Base-by-base conservation (phyloP, 164 flowering plant species). In the Piper betle region DNA sequence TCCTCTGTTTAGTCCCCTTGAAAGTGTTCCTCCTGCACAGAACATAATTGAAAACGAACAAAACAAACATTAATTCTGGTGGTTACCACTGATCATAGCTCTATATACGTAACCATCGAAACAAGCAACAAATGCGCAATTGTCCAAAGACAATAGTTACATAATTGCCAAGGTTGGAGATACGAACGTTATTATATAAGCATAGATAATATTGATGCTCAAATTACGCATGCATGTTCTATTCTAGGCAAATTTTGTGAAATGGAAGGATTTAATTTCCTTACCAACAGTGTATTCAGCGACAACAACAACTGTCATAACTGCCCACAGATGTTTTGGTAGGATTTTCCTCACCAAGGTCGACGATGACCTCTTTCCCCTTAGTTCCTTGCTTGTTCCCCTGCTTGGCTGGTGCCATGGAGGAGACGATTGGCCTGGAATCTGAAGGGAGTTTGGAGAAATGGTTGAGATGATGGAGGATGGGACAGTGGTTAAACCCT, bases 271-370 rank as follows among this genome's bases (percentile, higher is more conserved):
- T 19, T 1, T 3, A 4, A 55, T 18, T 13, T 19, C 37, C 86
- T 76, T 71, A 82, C 96, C 96, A 5, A 78, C 88, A 42, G 81
- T 78, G 66, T 71, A 75, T 61, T 88, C 93, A 53, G 84, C 84
- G 9, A 84, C 87, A 0, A 88, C 92, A 10, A 88, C 96, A 62
- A 86, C 91, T 1, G 96, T 88, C 90, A 88, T 79, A 48, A 86
- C 75, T 37, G 89, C 96, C 91, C 91, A 88, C 84, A 88, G 84
- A 56, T 88, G 83, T 71, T 76, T n/a, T n/a, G n/a, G n/a, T n/a
- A n/a, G n/a, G n/a, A n/a, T n/a, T n/a, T n/a, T n/a, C n/a, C n/a
- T n/a, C n/a, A n/a, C n/a, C n/a, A n/a, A n/a, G n/a, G n/a, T n/a
- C n/a, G n/a, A n/a, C n/a, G n/a, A n/a, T n/a, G n/a, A n/a, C n/a